phyloP scores from a whole-genome alignment of 768 basidiomycete genomes.

The Boletus rubroflammeus region DNA sequence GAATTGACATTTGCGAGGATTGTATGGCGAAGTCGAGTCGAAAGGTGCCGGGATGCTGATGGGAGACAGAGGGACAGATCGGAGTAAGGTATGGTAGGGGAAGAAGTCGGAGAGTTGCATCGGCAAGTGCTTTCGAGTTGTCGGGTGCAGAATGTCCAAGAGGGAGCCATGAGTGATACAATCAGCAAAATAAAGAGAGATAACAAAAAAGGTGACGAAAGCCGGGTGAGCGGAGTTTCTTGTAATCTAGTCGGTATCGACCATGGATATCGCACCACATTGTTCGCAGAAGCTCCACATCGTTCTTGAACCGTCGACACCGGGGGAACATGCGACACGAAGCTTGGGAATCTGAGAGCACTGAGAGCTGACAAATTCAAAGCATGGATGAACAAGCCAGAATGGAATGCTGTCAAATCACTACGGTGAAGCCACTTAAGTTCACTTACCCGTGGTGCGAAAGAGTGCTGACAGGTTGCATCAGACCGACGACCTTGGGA shows the following conservation, averaged over 20 bases:
- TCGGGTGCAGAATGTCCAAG: slow-evolving; percentile 21
- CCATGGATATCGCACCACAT: slow-evolving; percentile 87
- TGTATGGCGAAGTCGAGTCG: slow-evolving; percentile 23
- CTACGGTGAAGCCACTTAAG: neutral
- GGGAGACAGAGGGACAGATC: slow-evolving; percentile 8
- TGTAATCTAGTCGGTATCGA: slow-evolving; percentile 59
- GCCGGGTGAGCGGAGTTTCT: slow-evolving; percentile 1
- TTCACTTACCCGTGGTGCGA: slow-evolving; percentile 68
- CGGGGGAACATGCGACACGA: slow-evolving; percentile 71
- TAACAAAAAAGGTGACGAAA: slow-evolving; percentile 20
- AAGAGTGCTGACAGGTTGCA: slow-evolving; percentile 61
- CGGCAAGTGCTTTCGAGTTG: slow-evolving; percentile 24
- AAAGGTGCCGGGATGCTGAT: slow-evolving; percentile 15
- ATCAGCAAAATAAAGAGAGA: slow-evolving; percentile 33
- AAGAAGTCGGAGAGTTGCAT: slow-evolving; percentile 20
- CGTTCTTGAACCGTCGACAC: slow-evolving; percentile 60
- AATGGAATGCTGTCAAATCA: slow-evolving; percentile 11
- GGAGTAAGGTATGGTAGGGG: slow-evolving; percentile 6
- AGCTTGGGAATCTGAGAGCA: slow-evolving; percentile 84
- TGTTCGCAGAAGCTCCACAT: slow-evolving; percentile 91
- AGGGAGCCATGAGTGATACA: slow-evolving; percentile 23
- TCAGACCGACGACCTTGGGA: slow-evolving; percentile 51
- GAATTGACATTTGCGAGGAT: slow-evolving; percentile 17
- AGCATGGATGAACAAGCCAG: slow-evolving; percentile 8
- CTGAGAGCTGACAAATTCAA: slow-evolving; percentile 41